Conservation (phyloP, 1,284 basidiomycete species). For the Filobasidium uniguttulatum region DNA sequence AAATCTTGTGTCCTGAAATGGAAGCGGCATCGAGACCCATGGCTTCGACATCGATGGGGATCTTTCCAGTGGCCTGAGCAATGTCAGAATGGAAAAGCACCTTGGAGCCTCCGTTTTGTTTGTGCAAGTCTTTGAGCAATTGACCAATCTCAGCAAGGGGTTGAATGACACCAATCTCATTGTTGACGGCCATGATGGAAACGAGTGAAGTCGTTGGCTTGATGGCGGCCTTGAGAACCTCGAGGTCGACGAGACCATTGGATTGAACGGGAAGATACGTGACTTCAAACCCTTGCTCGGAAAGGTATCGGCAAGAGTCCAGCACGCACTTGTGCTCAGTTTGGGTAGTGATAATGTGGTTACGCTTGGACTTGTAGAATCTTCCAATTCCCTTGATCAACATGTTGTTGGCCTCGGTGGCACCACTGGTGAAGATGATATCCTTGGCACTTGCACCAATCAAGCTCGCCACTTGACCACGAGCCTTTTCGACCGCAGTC, state of each 20-base stretch:
- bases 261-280: conserved; percentile 88
- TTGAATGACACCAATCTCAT: conserved; percentile 98
- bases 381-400: conserved; percentile 91
- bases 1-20: conserved; percentile 94
- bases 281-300: conserved; percentile 93
- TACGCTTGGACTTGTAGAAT: conserved; percentile 82
- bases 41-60: conserved; percentile 82
- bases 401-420: conserved; percentile 98
- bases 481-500: conserved; percentile 77
- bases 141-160: conserved; percentile 90
- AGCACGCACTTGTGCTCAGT: conserved; percentile 99
- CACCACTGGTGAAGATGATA: conserved; percentile 94
- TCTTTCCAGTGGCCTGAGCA: conserved; percentile 88
- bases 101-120: conserved; percentile 56
- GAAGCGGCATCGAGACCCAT: conserved; percentile 93
- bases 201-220: conserved; percentile 74
- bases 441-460: conserved; percentile 93
- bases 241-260: conserved; percentile 70
- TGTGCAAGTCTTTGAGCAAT: conserved; percentile 44
- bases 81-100: conserved; percentile 96
- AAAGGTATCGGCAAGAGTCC: conserved; percentile 88
- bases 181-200: conserved; percentile 98
- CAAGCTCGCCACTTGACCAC: conserved; percentile 73
- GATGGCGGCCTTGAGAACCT: conserved; percentile 64
- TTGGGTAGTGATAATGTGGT: conserved; percentile 80